A percentile compares a stretch with the other conserved stretches of the same genome.
Evolutionary conservation across 805 yeast genomes (phyloP).

Genomic region (Grigorovia jiainica): DNA sequence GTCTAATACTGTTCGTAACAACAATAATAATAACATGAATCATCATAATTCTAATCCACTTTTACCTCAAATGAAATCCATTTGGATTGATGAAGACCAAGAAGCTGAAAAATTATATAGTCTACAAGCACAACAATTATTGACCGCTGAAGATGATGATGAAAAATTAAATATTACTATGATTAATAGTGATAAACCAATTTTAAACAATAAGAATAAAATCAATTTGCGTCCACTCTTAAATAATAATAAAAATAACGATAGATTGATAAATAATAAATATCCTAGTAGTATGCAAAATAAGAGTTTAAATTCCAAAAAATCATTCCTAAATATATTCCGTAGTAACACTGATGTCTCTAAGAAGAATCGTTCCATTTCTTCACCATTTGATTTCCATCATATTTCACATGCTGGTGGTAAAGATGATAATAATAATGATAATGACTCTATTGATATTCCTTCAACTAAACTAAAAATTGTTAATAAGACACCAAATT

Average conservation of each 20-base stretch:
- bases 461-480: neutral
- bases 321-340: slow-evolving; percentile 26
- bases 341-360: slow-evolving; percentile 14
- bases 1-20: too few relatives aligned
- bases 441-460: neutral
- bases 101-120: slow-evolving; percentile 29
- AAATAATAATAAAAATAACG: slow-evolving; percentile 2
- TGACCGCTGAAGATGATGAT: slow-evolving; percentile 15
- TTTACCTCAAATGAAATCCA: slow-evolving; percentile 32
- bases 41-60: slow-evolving; percentile 3
- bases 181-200: slow-evolving; percentile 30
- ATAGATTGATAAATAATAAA: neutral
- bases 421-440: slow-evolving; percentile 9
- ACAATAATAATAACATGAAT: too few relatives aligned
- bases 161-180: slow-evolving; percentile 25
- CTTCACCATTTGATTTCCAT: slow-evolving; percentile 32
- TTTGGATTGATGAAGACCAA: slow-evolving; percentile 35
- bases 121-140: slow-evolving; percentile 21
- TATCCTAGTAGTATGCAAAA: neutral
- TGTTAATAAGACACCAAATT: neutral
- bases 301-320: slow-evolving; percentile 7
- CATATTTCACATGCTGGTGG: slow-evolving; percentile 34
- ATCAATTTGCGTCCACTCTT: slow-evolving; percentile 31
- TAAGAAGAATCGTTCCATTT: slow-evolving; percentile 14
- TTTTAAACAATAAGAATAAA: slow-evolving; percentile 25